A percentile compares a stretch with the other conserved stretches of the same genome.
These are phyloP conservation scores for Termitomyces bulborhizus DNA, from an alignment of 768 basidiomycete species.

Conservation along the genomic window DNA sequence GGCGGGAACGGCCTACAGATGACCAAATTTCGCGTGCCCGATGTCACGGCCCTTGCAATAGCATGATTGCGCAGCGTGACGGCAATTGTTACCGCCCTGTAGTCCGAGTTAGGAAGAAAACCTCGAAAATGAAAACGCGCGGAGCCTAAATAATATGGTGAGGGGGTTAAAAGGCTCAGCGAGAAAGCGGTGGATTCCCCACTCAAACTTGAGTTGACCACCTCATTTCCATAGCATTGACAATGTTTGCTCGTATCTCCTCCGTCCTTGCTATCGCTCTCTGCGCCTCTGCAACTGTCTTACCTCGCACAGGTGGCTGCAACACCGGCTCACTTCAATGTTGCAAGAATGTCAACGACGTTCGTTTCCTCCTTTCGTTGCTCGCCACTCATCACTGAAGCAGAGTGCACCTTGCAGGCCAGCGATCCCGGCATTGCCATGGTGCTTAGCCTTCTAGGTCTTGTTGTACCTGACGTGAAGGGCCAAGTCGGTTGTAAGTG, in stretches of 20 bases:
- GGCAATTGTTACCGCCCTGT: neutral
- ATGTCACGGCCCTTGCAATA: neutral
- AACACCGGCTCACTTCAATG: slow-evolving; percentile 14
- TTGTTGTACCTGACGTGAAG: slow-evolving; percentile 1
- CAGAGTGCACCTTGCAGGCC: neutral
- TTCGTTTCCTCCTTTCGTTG: neutral
- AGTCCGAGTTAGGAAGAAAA: neutral
- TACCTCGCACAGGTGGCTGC: slow-evolving; percentile 10
- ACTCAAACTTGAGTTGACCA: neutral
- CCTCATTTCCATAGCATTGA: neutral
- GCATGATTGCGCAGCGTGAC: neutral
- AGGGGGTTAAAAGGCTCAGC: neutral
- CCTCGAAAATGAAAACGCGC: neutral
- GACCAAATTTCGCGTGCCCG: neutral
- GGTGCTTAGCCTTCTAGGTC: slow-evolving; percentile 5
- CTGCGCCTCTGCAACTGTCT: slow-evolving; percentile 6
- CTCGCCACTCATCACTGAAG: neutral
- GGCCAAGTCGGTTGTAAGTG: slow-evolving; percentile 12
- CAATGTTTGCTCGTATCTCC: slow-evolving; percentile 11
- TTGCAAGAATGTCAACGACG: slow-evolving; percentile 14
- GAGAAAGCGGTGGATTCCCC: neutral
- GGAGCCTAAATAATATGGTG: neutral
- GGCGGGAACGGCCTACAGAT: neutral
- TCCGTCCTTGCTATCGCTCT: slow-evolving; percentile 5
- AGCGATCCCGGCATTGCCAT: neutral